A percentile compares a stretch with the other conserved stretches of the same genome.
Evolutionary conservation across 768 basidiomycete species (phyloP).

Genomic region (Leccinum longicurvipes): DNA sequence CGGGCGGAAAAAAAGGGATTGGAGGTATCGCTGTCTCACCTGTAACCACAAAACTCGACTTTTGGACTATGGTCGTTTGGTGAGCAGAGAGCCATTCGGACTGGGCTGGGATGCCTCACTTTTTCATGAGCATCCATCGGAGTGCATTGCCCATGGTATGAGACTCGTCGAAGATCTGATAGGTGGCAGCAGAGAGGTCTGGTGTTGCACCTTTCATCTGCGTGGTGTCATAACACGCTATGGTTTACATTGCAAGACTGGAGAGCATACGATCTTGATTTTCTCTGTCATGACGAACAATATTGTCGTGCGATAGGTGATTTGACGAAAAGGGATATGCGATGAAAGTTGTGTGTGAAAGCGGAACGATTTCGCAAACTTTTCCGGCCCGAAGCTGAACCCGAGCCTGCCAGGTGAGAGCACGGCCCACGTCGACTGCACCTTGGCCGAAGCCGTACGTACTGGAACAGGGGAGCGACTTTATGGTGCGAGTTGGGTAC

Average conservation of each 20-base stretch:
- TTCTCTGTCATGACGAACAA: conserved; percentile 29
- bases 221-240: conserved; percentile 9
- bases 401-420: too few species aligned
- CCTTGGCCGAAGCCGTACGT: too few species aligned
- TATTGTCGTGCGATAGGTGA: too few species aligned
- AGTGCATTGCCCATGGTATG: conserved; percentile 95
- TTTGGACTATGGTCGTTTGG: not conserved
- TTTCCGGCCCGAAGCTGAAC: too few species aligned
- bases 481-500: too few species aligned
- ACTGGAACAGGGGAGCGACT: too few species aligned
- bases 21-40: not conserved
- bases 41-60: not conserved
- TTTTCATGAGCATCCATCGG: conserved; percentile 99
- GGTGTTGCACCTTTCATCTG: conserved; percentile 82
- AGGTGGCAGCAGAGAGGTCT: conserved; percentile 87
- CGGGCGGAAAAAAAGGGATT: too few species aligned
- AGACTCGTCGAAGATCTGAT: conserved; percentile 88
- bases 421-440: too few species aligned
- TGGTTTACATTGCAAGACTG: not conserved
- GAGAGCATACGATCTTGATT: conserved; percentile 31
- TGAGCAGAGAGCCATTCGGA: conserved; percentile 1
- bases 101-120: conserved; percentile 49
- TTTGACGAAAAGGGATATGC: too few species aligned
- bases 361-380: too few species aligned
- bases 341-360: too few species aligned